phyloP scores from a whole-genome alignment of 495 filamentous ascomycete species.

The Xylaria nigripes region DNA sequence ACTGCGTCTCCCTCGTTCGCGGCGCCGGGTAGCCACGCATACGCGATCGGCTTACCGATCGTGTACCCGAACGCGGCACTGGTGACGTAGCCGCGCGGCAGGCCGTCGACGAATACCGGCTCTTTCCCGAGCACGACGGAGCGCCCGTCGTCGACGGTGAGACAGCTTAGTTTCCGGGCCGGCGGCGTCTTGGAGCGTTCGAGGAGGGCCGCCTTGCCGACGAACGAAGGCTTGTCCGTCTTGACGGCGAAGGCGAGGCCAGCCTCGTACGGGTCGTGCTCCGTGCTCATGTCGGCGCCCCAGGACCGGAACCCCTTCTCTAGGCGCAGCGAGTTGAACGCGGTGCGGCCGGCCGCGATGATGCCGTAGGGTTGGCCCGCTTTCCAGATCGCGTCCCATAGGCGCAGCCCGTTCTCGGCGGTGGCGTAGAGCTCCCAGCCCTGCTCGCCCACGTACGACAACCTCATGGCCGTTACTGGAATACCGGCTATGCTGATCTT shows the following conservation, averaged over 20 bases:
- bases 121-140: conserved; percentile 45
- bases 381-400: conserved; percentile 40
- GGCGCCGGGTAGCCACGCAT: conserved; percentile 36
- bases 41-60: conserved; percentile 37
- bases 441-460: conserved; percentile 42
- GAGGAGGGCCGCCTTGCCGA: conserved; percentile 19
- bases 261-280: conserved; percentile 43
- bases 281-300: conserved; percentile 40
- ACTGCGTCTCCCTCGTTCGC: conserved; percentile 30
- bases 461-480: conserved; percentile 33
- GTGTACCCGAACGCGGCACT: conserved; percentile 42
- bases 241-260: conserved; percentile 32
- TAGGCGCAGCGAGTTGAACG: conserved; percentile 41
- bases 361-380: conserved; percentile 41
- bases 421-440: conserved; percentile 46
- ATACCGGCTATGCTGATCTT: conserved; percentile 24
- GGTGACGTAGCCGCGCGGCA: conserved; percentile 40
- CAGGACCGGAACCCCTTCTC: conserved; percentile 42
- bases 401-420: conserved; percentile 36
- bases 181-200: conserved; percentile 26
- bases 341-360: conserved; percentile 39
- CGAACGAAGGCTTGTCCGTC: conserved; percentile 30
- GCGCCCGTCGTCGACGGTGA: conserved; percentile 38
- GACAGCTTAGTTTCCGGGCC: conserved; percentile 18
- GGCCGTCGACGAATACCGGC: conserved; percentile 35